Base-by-base conservation (phyloP, 345 rosid genomes). In the Salix koriyanagi region DNA sequence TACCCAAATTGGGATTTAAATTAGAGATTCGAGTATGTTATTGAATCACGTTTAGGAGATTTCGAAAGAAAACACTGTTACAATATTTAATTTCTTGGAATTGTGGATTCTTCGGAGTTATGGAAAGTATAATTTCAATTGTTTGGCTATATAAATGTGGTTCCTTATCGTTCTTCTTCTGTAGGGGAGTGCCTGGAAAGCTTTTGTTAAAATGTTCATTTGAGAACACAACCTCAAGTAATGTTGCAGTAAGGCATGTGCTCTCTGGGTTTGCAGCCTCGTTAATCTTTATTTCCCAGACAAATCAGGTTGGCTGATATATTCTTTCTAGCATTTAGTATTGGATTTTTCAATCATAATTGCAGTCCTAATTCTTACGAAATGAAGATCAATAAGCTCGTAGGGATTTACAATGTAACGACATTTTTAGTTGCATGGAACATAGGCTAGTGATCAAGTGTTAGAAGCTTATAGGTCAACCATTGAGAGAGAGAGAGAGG, bases 241-340 rank as follows among this genome's bases (percentile, higher is more conserved):
- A 85, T 46, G 70, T 60, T 69, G 80, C 86, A 30, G 83, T 77
- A 7, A 83, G 81, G 66, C 76, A 68, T 75, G 64, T 84, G 11
- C 73, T 89, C 37, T 82, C 97, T 25, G 92, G 97, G 6, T 30
- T 94, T 77, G 91, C 97, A 69, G 87, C 94, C 21, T 86, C 94
- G 0, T 73, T 92, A 68, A 41, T 92, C 52, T 71, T 87, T 70
- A 78, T 91, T 62, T 89, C 93, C 69, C 97, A 88, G 70, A 56
- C 90, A 52, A 78, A 82, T 74, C 91, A 89, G 97, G 98, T 91
- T 44, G 39, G 76, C 77, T 56, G 70, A 60, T 67, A 77, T 67
- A 26, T 69, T 74, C 72, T 41, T n/a, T 72, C 60, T 46, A 25
- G 42, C 21, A 65, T 6, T 26, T 32, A 36, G 4, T 16, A 19